Conservation (phyloP, 208 protist species). For the Jaenimonas drosophilae region DNA sequence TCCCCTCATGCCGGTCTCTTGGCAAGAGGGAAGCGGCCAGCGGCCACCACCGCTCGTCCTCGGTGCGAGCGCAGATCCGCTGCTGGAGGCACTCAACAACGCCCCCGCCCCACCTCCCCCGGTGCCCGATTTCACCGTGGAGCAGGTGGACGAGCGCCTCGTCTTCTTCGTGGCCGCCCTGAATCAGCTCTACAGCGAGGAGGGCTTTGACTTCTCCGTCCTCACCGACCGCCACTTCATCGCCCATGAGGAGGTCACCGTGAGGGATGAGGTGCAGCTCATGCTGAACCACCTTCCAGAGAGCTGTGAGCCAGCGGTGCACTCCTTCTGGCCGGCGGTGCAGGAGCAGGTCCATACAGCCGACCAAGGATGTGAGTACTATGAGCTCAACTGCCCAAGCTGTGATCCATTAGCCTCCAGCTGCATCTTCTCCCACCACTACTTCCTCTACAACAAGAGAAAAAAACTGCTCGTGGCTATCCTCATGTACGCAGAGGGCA, state of each 20-base stretch:
- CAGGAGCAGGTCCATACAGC: slow-evolving; percentile 32
- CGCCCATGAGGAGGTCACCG: slow-evolving; percentile 21
- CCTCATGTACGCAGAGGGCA: slow-evolving; percentile 48
- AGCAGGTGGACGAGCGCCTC: slow-evolving; percentile 48
- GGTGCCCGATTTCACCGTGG: not conserved
- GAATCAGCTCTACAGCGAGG: slow-evolving; percentile 55
- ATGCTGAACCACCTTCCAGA: slow-evolving; percentile 36
- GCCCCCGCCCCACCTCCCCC: slow-evolving; percentile 7
- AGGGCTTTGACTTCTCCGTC: slow-evolving; percentile 76
- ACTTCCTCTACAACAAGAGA: slow-evolving; percentile 59
- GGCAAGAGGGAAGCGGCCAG: not conserved
- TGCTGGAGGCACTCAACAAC: slow-evolving; percentile 13
- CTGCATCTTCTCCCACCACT: slow-evolving; percentile 50
- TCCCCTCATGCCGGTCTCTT: slow-evolving; percentile 19
- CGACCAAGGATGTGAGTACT: slow-evolving; percentile 53
- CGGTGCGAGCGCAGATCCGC: slow-evolving; percentile 7
- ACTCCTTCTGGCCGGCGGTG: slow-evolving; percentile 46
- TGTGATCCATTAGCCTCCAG: slow-evolving; percentile 47
- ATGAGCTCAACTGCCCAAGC: slow-evolving; percentile 50
- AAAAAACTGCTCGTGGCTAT: slow-evolving; percentile 50
- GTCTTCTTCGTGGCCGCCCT: slow-evolving; percentile 61
- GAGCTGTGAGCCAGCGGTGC: slow-evolving; percentile 30
- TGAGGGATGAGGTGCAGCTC: slow-evolving; percentile 29
- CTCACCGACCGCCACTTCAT: slow-evolving; percentile 61
- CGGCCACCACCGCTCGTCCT: slow-evolving; percentile 2